These are phyloP conservation scores for Talinum fruticosum DNA, from an alignment of 148 eudicot species.

Conservation along the genomic window DNA sequence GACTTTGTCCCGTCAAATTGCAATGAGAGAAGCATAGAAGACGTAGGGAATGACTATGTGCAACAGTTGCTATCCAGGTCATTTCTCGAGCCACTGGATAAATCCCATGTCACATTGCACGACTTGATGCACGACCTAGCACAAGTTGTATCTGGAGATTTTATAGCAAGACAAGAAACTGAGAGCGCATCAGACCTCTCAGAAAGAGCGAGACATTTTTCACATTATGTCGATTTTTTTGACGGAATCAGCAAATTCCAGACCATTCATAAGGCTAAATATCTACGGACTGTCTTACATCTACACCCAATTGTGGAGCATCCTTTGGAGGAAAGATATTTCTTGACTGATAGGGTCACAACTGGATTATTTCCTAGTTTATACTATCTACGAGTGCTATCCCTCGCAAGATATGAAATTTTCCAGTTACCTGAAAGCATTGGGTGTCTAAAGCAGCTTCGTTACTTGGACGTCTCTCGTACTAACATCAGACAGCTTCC, in stretches of 20 bases:
- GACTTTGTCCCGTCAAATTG: not conserved
- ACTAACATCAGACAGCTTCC: not conserved
- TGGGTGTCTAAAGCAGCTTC: too few species aligned
- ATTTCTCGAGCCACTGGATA: not conserved
- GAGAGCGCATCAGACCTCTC: not conserved
- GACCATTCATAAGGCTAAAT: not conserved
- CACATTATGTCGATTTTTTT: not conserved
- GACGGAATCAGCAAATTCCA: not conserved
- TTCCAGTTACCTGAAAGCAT: conserved; percentile 1
- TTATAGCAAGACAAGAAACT: not conserved
- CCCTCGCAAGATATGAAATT: not conserved
- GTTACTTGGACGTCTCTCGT: conserved; percentile 6
- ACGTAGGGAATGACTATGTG: not conserved
- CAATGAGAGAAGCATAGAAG: not conserved
- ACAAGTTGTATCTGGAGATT: not conserved
- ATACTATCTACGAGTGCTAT: not conserved
- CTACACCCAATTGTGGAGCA: not conserved
- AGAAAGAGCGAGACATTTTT: conserved; percentile 3
- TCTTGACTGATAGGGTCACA: not conserved
- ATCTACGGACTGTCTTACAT: not conserved
- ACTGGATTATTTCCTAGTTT: not conserved
- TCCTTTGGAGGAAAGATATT: too few species aligned
- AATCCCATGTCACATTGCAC: not conserved
- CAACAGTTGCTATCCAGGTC: not conserved
- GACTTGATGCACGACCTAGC: conserved; percentile 14